These are phyloP conservation scores for Bipolaris victoriae DNA, from an alignment of 2,329 filamentous ascomycete species.

Conservation along the genomic window DNA sequence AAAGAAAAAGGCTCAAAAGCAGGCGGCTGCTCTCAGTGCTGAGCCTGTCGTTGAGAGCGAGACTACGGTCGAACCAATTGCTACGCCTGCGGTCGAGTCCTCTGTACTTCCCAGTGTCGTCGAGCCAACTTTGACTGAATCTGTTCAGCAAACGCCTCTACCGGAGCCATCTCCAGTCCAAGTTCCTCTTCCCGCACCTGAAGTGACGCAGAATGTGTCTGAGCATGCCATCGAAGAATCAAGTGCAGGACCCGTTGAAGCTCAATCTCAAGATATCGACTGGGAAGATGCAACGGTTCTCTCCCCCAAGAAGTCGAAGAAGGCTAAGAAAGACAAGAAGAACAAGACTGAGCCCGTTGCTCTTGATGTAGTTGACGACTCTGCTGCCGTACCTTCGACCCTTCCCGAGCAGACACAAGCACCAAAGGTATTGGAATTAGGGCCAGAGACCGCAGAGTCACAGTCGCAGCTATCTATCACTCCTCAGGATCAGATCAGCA, in stretches of 20 bases:
- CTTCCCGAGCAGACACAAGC: conserved; percentile 6
- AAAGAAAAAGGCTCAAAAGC: conserved; percentile 40
- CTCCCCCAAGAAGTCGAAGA: conserved; percentile 32
- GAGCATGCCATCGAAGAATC: conserved; percentile 9
- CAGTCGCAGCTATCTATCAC: background rate
- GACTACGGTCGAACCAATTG: background rate
- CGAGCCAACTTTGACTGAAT: background rate
- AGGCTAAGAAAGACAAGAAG: conserved; percentile 43
- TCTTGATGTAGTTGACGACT: conserved; percentile 13
- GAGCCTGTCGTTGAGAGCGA: conserved; percentile 12
- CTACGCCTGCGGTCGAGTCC: conserved; percentile 1
- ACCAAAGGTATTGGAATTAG: background rate
- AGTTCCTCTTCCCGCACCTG: background rate
- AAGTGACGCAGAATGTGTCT: background rate
- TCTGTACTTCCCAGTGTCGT: background rate
- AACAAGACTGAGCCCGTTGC: conserved; percentile 24
- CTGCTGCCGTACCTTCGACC: background rate
- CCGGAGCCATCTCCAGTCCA: background rate
- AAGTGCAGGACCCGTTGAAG: conserved; percentile 3
- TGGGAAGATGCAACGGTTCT: conserved; percentile 23
- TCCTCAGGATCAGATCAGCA: background rate
- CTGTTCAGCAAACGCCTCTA: background rate
- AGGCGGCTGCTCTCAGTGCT: conserved; percentile 18
- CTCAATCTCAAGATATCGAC: conserved; percentile 13
- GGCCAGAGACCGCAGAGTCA: background rate